Base-by-base conservation (phyloP, 148 eudicot genomes). In the Fallopia convolvulus region DNA sequence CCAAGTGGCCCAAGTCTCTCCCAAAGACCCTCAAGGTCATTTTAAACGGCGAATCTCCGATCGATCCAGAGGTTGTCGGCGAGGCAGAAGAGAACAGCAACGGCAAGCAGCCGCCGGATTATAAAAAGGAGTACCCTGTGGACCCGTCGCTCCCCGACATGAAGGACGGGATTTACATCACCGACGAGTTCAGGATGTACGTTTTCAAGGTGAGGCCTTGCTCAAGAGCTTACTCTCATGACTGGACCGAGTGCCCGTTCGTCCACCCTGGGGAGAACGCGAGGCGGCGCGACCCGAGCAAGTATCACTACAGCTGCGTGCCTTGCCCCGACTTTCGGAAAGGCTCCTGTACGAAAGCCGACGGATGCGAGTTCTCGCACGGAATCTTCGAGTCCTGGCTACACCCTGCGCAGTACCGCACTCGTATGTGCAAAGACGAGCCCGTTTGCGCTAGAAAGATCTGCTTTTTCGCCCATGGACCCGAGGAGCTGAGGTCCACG, bases 191-290 rank as follows among this genome's bases (percentile, higher is more conserved):
- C 74, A 83, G 99, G 78, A 95, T 95, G 99, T 95, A 78, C 76
- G 83, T 81, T 55, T 95, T 95, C 83, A 95, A 95, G 87, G 89
- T 95, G 58, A 91, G 89, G 88, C 97, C 98, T 58, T 95, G 99
- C 76, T 93, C 98, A 3, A 86, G 99, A 82, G 99, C 98, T 30
- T 93, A 93, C 82, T 88, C 99, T n/a, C 99, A 95, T 33, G 99
- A 95, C 83, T 95, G 99, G 99, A 95, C 99, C 0, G 99, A 95
- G 84, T 95, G 99, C 78, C 99, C 99, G 4, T 95, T 93, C 70
- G 98, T 84, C 52, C 99, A 95, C 77, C 98, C 99, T 0, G 99
- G 99, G 26, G 99, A 95, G 75, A 95, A 95, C 46, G 99, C 99
- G 1, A 86, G 98, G 88, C 61, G 99, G 15, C 90, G 99, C 44